Percentiles rank a stretch among this genome's conserved stretches.
phyloP scores from a whole-genome alignment of 768 basidiomycete species.

The Hirschioporus abietinus region DNA sequence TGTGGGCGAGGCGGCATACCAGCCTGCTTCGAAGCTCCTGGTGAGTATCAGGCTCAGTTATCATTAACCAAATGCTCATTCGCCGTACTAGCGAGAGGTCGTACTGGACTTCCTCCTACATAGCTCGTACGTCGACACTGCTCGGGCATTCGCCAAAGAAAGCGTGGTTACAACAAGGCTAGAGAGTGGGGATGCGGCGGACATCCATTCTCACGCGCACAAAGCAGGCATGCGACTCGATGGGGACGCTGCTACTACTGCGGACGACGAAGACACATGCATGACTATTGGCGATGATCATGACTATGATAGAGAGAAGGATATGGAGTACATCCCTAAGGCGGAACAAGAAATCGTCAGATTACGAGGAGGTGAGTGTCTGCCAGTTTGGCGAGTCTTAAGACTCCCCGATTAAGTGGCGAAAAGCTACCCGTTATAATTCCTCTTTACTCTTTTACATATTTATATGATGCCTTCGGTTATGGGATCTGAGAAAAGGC shows the following conservation, averaged over 20 bases:
- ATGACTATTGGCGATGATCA: background rate
- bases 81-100: conserved; percentile 45
- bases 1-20: background rate
- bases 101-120: conserved; percentile 78
- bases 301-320: conserved; percentile 8
- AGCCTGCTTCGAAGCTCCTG: background rate
- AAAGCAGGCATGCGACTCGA: conserved; percentile 46
- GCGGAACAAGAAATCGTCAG: conserved; percentile 53
- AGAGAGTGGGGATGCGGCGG: background rate
- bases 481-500: conserved; percentile 5
- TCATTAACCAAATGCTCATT: background rate
- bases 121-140: conserved; percentile 66
- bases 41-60: background rate
- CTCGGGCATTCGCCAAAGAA: conserved; percentile 60
- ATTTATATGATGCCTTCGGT: conserved; percentile 12
- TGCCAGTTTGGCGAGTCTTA: conserved; percentile 4
- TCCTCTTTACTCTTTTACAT: conserved; percentile 13
- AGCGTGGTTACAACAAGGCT: conserved; percentile 38
- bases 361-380: conserved; percentile 16
- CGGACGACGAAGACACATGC: conserved; percentile 7
- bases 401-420: background rate
- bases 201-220: conserved; percentile 62
- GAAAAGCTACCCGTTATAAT: conserved; percentile 1
- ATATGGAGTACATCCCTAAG: conserved; percentile 34
- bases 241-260: conserved; percentile 17